Evolutionary conservation across 2,329 filamentous ascomycete species (phyloP), one percentile per base, ranked within the genome.

Genomic region (Colletotrichum echinochloae): DNA sequence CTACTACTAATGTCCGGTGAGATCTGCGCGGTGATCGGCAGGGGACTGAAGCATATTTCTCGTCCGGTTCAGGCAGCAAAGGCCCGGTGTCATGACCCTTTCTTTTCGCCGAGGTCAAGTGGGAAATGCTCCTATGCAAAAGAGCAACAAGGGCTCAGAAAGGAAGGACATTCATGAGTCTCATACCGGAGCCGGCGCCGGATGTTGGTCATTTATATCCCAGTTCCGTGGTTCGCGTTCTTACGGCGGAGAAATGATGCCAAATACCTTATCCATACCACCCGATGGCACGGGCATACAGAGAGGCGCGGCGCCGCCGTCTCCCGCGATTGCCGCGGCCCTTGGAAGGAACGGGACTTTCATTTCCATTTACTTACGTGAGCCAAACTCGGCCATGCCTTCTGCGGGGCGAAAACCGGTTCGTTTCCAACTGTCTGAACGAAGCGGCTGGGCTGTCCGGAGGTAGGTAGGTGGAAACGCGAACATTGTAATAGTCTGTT

Each of bases 11-110:
- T 65, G 60, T 70, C 48, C 69, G 49, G 66, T 65, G 49, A 60
- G 65, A 70, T 70, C 69, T 57, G 18, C 65, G 52, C 52, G 66
- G 54, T 41, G 60, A 70, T 70, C 69, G 28, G 35, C 66, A 66
- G 62, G 62, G 37, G 48, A 23, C 35, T 30, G 35, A 39, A 54
- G 57, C 37, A 48, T 55, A 35, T 60, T 39, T 52, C 44, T 41
- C 62, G 66, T 59, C 66, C 61, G 44, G 48, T 69, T 41, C 11
- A 9, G 48, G 61, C 14, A 60, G 44, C 9, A 66, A 60, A 33
- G 39, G 28, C 51, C 54, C 46, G 46, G 61, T 28, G 9, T 66
- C 61, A 69, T 69, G 54, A 30, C 54, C 37, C 23, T 54, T 39
- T 48, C 46, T 16, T 23, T 12, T 23, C 1, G 41, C 35, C 6